Conservation (phyloP, 345 rosid genomes). For the Murraya paniculata region DNA sequence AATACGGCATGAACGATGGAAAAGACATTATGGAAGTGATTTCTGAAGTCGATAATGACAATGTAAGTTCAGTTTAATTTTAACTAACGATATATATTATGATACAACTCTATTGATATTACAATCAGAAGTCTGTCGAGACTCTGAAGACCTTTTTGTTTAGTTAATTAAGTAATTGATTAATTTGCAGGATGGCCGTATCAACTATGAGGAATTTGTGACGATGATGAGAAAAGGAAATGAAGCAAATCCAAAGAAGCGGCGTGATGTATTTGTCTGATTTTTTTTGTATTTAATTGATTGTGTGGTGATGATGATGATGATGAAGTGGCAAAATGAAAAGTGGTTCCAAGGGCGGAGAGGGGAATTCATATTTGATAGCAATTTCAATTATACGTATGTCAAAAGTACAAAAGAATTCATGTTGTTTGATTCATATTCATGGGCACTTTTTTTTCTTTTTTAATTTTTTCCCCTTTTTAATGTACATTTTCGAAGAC, state of each 20-base stretch:
- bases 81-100: background rate
- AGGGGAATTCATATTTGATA: background rate
- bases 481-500: background rate
- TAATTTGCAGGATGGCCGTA: conserved; percentile 69
- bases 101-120: background rate
- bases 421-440: background rate
- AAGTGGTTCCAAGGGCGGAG: background rate
- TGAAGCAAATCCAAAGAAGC: conserved; percentile 78
- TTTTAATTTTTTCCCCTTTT: too few species aligned
- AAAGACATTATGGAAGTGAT: conserved; percentile 73
- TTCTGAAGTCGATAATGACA: conserved; percentile 72
- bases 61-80: conserved; percentile 43
- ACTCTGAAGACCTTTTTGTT: background rate
- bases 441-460: background rate
- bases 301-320: background rate
- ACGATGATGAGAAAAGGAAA: conserved; percentile 99
- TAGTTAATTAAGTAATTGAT: too few species aligned
- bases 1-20: conserved; percentile 77
- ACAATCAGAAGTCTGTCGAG: background rate
- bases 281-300: background rate
- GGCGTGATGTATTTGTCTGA: conserved; percentile 49
- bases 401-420: background rate
- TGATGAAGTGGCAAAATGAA: background rate
- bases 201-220: conserved; percentile 92
- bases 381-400: background rate